Conservation (phyloP, 495 filamentous ascomycete species). For the Sabuloglossum arenarium region DNA sequence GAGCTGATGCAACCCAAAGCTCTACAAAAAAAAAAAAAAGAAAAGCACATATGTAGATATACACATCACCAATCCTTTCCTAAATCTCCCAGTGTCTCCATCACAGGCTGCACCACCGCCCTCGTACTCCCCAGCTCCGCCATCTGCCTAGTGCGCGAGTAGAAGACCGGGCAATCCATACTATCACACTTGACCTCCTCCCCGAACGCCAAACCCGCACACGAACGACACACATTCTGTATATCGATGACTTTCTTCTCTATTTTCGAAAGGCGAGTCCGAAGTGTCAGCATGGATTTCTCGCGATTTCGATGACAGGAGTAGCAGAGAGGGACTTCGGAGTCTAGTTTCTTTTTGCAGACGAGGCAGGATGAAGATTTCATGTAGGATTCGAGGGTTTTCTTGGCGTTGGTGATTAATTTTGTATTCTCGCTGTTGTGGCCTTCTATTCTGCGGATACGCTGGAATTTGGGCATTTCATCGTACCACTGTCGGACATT, state of each 20-base stretch:
- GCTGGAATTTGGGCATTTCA: conserved; percentile 82
- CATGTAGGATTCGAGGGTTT: conserved; percentile 79
- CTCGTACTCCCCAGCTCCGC: conserved; percentile 37
- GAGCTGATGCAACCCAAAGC: too few species aligned
- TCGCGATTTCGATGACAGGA: conserved; percentile 35
- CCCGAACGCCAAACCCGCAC: conserved; percentile 44
- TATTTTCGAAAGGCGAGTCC: conserved; percentile 33
- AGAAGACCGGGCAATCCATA: conserved; percentile 84
- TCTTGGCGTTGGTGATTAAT: conserved; percentile 20
- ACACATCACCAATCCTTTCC: background rate
- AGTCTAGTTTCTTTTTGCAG: conserved; percentile 45
- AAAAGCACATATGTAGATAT: too few species aligned
- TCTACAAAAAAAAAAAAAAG: too few species aligned
- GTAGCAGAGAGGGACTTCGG: conserved; percentile 37
- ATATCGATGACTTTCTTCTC: conserved; percentile 46
- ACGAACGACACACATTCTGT: conserved; percentile 62
- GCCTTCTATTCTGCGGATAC: conserved; percentile 37
- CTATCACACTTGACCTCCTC: conserved; percentile 75
- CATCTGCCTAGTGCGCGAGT: conserved; percentile 54
- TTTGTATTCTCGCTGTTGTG: conserved; percentile 10
- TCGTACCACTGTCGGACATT: conserved; percentile 87
- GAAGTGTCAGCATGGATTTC: conserved; percentile 37
- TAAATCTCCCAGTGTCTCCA: background rate
- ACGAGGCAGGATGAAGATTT: conserved; percentile 55
- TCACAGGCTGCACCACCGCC: conserved; percentile 7